Conservation (phyloP, 106 monocot genomes). For the Cymbidium sinense region DNA sequence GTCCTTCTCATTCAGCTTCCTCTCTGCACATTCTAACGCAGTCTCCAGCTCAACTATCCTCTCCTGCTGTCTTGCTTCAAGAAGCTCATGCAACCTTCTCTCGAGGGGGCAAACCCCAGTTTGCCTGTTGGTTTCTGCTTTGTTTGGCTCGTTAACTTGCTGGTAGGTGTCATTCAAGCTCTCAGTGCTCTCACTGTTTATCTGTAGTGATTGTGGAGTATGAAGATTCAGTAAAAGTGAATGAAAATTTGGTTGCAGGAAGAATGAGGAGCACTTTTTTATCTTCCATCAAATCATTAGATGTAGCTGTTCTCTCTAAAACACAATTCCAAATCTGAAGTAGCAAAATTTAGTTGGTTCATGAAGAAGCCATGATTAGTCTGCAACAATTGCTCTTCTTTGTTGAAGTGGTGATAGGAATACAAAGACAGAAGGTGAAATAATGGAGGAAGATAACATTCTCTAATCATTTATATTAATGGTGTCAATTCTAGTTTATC, state of each 20-base stretch:
- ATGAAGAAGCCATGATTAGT: background rate
- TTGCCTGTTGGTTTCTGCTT: constrained; percentile 13
- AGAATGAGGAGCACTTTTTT: no score
- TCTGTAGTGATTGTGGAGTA: constrained; percentile 11
- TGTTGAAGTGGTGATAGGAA: background rate
- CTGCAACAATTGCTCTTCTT: background rate
- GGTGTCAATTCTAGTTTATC: no score
- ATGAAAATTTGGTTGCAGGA: background rate
- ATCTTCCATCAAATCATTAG: no score
- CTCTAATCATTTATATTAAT: no score
- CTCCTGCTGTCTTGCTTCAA: constrained; percentile 56
- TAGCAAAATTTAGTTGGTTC: background rate
- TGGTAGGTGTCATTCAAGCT: constrained; percentile 12
- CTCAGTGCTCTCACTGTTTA: constrained; percentile 20
- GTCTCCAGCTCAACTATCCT: constrained; percentile 67
- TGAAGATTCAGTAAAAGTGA: background rate
- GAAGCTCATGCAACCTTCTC: constrained; percentile 61
- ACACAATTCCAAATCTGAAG: no score
- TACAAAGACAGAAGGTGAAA: background rate
- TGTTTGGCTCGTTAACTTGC: constrained; percentile 11
- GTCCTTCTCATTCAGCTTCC: constrained; percentile 53
- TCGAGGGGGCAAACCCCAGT: constrained; percentile 56
- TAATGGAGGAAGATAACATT: background rate
- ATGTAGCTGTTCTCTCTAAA: no score
- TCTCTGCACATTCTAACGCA: constrained; percentile 37